A percentile compares a stretch with the other conserved stretches of the same genome.
Evolutionary conservation across 768 basidiomycete species (phyloP).

Genomic region (Omphalotus guepiniiformis): DNA sequence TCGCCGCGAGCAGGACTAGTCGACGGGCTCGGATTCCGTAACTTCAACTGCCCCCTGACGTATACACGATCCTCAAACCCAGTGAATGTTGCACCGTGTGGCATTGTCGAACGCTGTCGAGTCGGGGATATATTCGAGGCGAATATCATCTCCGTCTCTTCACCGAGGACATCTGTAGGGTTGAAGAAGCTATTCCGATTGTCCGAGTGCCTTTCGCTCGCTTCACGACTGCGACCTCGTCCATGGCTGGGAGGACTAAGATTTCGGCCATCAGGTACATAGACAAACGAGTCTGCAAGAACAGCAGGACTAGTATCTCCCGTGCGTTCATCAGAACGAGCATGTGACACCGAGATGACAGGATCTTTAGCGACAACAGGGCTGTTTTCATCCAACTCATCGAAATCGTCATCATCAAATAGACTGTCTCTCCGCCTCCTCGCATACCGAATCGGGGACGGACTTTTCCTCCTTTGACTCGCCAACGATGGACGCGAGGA

Average conservation of each 20-base stretch:
- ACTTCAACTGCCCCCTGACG: conserved; percentile 4
- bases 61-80: conserved; percentile 4
- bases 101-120: background rate
- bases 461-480: background rate
- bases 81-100: background rate
- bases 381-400: conserved; percentile 1
- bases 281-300: background rate
- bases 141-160: conserved; percentile 3
- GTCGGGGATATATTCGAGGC: conserved; percentile 4
- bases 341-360: background rate
- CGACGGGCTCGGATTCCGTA: conserved; percentile 6
- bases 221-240: too few relatives aligned
- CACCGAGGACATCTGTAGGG: background rate
- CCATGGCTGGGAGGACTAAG: background rate
- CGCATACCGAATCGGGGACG: conserved; percentile 6
- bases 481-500: conserved; percentile 3
- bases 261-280: background rate
- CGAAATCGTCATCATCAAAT: background rate
- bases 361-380: background rate
- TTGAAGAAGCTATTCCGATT: too few relatives aligned
- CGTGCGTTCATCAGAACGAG: background rate
- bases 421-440: conserved; percentile 7
- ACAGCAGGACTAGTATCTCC: background rate
- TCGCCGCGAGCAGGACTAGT: background rate
- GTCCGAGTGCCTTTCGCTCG: too few relatives aligned